Conservation (phyloP, 2,329 filamentous ascomycete genomes). For the Scedosporium boydii region DNA sequence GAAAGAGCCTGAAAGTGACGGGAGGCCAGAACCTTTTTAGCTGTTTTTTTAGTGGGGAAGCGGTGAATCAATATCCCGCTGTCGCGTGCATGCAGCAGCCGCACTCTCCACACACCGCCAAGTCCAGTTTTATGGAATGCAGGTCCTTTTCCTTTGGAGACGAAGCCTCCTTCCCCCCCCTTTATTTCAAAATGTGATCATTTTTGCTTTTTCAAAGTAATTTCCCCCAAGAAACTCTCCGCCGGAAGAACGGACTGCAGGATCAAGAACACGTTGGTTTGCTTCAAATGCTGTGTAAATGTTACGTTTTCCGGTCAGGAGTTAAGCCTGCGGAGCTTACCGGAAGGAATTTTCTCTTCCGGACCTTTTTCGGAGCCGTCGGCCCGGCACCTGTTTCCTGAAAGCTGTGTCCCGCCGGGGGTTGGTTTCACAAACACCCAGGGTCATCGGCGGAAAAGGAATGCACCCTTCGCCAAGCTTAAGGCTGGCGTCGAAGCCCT, state of each 20-base stretch:
- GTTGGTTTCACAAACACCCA: too few species aligned
- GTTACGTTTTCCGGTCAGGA: neutral
- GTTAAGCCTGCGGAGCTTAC: neutral
- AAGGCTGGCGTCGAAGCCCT: neutral
- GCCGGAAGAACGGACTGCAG: neutral
- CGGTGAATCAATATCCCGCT: neutral
- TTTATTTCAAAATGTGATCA: neutral
- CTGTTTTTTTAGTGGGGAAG: neutral
- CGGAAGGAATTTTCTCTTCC: neutral
- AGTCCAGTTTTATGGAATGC: neutral
- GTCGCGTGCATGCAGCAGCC: slow-evolving; percentile 1
- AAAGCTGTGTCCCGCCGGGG: neutral
- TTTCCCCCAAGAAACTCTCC: neutral
- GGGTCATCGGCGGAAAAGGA: neutral
- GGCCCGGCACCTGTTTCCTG: neutral
- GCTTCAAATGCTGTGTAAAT: neutral
- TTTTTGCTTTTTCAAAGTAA: neutral
- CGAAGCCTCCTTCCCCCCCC: neutral
- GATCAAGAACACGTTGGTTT: neutral
- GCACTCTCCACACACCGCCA: neutral
- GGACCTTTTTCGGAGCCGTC: neutral
- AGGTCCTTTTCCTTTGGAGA: neutral
- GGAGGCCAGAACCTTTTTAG: neutral
- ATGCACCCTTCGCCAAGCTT: neutral
- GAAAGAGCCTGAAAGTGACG: neutral